These are phyloP conservation scores for Teratosphaeria destructans DNA, from an alignment of 2,329 filamentous ascomycete species.

Conservation along the genomic window DNA sequence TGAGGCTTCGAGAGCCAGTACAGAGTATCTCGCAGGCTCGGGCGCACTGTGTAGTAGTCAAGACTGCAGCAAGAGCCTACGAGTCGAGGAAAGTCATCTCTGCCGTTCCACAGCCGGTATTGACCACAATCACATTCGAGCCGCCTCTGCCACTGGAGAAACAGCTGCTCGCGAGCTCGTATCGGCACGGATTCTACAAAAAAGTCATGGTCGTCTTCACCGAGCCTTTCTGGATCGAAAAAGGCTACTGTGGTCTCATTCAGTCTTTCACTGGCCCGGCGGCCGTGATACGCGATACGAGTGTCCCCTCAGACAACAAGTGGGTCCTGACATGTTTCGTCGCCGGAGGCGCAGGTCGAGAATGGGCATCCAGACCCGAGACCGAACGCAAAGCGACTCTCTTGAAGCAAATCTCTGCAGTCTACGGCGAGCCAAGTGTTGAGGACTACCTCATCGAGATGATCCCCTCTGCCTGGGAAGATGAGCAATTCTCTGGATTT, in stretches of 20 bases:
- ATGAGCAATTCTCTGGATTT: slow-evolving; percentile 16
- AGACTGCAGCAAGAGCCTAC: slow-evolving; percentile 22
- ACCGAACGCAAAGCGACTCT: slow-evolving; percentile 23
- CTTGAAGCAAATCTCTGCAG: slow-evolving; percentile 25
- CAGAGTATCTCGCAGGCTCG: slow-evolving; percentile 9
- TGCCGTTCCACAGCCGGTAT: slow-evolving; percentile 38
- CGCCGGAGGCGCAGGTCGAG: slow-evolving; percentile 27
- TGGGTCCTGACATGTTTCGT: slow-evolving; percentile 33
- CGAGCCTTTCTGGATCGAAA: slow-evolving; percentile 37
- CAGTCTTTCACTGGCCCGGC: slow-evolving; percentile 37
- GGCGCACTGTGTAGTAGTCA: slow-evolving; percentile 12
- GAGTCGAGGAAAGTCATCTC: slow-evolving; percentile 38
- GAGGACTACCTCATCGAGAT: slow-evolving; percentile 24
- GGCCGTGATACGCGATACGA: slow-evolving; percentile 37
- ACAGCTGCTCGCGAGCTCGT: slow-evolving; percentile 12
- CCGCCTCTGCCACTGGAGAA: slow-evolving; percentile 38
- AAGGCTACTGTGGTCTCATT: slow-evolving; percentile 36
- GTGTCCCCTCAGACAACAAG: slow-evolving; percentile 16
- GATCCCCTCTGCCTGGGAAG: slow-evolving; percentile 18
- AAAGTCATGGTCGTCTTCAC: slow-evolving; percentile 42
- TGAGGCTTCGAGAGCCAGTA: slow-evolving; percentile 15
- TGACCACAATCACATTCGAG: slow-evolving; percentile 37
- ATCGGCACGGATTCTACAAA: slow-evolving; percentile 36
- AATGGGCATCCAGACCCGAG: slow-evolving; percentile 25
- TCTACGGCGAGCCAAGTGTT: slow-evolving; percentile 20